phyloP scores from a whole-genome alignment of 208 protist genomes.

The Leishmania major region DNA sequence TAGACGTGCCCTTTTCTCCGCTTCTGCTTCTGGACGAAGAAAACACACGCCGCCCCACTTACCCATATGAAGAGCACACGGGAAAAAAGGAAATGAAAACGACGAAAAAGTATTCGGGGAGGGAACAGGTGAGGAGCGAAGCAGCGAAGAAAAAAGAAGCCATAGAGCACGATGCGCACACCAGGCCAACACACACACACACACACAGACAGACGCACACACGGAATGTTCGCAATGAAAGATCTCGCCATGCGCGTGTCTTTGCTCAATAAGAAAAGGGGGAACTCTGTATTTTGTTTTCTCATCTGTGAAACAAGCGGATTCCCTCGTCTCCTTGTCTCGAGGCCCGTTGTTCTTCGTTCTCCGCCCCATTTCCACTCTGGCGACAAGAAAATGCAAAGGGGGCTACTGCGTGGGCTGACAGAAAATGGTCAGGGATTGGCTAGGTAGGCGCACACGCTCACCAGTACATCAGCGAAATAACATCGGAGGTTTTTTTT shows the following conservation, averaged over 20 bases:
- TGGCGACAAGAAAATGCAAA: neutral
- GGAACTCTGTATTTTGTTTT: neutral
- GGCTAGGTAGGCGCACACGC: neutral
- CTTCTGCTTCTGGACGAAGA: neutral
- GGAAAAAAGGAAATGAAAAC: neutral
- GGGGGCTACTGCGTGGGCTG: neutral
- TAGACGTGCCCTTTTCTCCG: neutral
- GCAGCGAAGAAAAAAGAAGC: neutral
- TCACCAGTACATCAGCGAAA: neutral
- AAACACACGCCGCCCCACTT: no score
- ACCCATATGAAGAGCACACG: no score
- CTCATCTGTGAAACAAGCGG: neutral
- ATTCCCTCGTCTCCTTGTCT: neutral
- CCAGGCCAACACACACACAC: neutral
- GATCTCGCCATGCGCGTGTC: neutral
- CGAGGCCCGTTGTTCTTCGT: neutral
- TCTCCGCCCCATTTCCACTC: neutral
- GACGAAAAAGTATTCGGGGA: neutral
- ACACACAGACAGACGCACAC: neutral
- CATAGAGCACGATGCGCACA: neutral
- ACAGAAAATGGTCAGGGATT: neutral
- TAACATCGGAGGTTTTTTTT: neutral
- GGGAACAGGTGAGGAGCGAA: neutral
- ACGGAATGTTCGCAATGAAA: neutral
- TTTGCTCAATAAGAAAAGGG: neutral